Evolutionary conservation across 2,329 filamentous ascomycete species (phyloP).

Genomic region (Albifimbria verrucaria): DNA sequence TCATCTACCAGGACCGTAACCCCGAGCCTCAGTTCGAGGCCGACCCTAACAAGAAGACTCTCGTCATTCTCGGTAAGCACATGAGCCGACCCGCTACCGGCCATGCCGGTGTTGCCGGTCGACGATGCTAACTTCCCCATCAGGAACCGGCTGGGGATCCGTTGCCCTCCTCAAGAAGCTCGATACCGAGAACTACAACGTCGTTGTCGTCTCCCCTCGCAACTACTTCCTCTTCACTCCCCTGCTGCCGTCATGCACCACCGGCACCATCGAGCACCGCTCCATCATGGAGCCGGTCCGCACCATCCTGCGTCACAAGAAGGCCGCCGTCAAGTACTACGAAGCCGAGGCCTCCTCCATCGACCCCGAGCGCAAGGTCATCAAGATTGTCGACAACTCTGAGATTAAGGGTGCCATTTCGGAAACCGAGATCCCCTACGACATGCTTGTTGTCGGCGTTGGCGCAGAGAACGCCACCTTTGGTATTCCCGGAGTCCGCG

Average conservation of each 20-base stretch:
- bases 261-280: conserved; percentile 95
- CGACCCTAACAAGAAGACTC: conserved; percentile 91
- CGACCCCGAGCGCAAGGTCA: conserved; percentile 83
- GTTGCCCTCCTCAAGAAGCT: conserved; percentile 97
- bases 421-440: conserved; percentile 89
- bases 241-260: conserved; percentile 94
- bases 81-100: not conserved
- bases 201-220: conserved; percentile 93
- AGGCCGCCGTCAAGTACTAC: conserved; percentile 90
- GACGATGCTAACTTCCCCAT: not conserved
- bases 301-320: conserved; percentile 93
- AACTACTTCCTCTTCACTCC: conserved; percentile 99
- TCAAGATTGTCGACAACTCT: conserved; percentile 88
- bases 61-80: conserved; percentile 82
- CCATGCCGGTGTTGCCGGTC: not conserved
- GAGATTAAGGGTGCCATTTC: conserved; percentile 82
- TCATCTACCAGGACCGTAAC: conserved; percentile 78
- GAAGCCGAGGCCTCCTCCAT: conserved; percentile 96
- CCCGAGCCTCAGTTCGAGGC: conserved; percentile 74
- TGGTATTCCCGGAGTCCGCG: conserved; percentile 90
- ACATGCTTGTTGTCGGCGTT: conserved; percentile 97
- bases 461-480: conserved; percentile 99
- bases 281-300: conserved; percentile 99
- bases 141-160: conserved; percentile 93
- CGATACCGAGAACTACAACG: conserved; percentile 98